Base-by-base conservation (phyloP, 768 basidiomycete genomes). In the Rhizopogon vesiculosus region DNA sequence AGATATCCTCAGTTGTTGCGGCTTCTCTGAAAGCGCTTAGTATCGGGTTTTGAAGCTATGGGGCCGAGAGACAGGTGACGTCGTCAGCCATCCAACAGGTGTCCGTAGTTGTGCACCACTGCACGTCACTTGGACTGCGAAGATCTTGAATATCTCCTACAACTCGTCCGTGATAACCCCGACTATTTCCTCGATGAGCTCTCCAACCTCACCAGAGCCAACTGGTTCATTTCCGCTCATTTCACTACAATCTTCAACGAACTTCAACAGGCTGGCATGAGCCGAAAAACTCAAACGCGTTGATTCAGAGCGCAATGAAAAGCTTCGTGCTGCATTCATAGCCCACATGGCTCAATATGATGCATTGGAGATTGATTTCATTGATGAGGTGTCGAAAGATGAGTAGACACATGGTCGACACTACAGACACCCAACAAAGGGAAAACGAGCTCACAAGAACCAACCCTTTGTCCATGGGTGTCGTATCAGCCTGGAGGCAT, bases 341-440 rank as follows among this genome's bases (percentile, higher is more conserved):
- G 51, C 51, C 2, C 59, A 42, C 5, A 65, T 68, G 45, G 53
- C 59, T 5, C 56, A 61, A 29, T 66, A 69, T 46, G 55, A 59
- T 33, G 43, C 62, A 2, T 10, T 49, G 25, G 61, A 60, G 31
- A 46, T 67, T 2, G 44, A 63, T 0, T 57, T 53, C 19, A 48
- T 71, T 52, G 69, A 70, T 53, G 62, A 70, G 48, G 60, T 62
- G 16, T 66, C 62, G 22, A 70, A 70, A 56, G 65, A 71, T 44
- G 64, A 70, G 44, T 53, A 55, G 1, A 67, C 64, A 18, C 64
- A 62, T 52, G 57, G 62, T 19, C 49, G 60, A 6, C 28, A 60
- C 5, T 67, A 60, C 48, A 66, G 70, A 6, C 12, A 58, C 10
- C 48, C 67, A 13, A 52, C 18, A 5, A 25, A 28, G 29, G 65